These are phyloP conservation scores for Hortaea werneckii DNA, from an alignment of 2,329 filamentous ascomycete species.

Conservation along the genomic window DNA sequence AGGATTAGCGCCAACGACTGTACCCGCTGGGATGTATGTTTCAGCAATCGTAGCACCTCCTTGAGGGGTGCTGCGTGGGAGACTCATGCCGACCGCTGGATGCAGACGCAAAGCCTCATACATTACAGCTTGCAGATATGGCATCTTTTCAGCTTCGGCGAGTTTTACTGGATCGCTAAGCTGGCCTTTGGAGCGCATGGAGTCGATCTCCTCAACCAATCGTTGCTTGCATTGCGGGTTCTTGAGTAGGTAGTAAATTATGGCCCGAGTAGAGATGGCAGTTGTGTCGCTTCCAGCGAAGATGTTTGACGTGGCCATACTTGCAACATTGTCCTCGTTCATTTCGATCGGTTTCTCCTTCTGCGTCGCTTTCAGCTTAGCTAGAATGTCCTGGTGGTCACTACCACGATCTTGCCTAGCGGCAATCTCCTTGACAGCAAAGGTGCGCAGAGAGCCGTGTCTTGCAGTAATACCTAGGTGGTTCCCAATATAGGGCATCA, in stretches of 20 bases:
- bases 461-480: constrained; percentile 25
- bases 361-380: constrained; percentile 27
- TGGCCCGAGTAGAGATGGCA: constrained; percentile 27
- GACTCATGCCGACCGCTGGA: constrained; percentile 31
- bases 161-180: constrained; percentile 22
- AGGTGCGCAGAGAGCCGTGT: constrained; percentile 24
- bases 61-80: constrained; percentile 30
- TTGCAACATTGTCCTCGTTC: constrained; percentile 26
- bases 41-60: constrained; percentile 29
- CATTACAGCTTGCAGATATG: constrained; percentile 36
- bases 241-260: constrained; percentile 30
- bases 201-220: constrained; percentile 28
- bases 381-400: constrained; percentile 29
- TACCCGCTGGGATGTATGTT: constrained; percentile 22
- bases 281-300: constrained; percentile 37
- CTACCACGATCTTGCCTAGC: constrained; percentile 23
- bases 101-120: constrained; percentile 35
- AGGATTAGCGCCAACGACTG: constrained; percentile 17
- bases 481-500: constrained; percentile 29
- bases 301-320: constrained; percentile 29
- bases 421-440: constrained; percentile 22
- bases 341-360: constrained; percentile 28
- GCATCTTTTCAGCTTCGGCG: constrained; percentile 25
- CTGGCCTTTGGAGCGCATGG: constrained; percentile 11
- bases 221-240: constrained; percentile 21